Conservation (phyloP, 331 rosid genomes). For the Quercus tomentella region DNA sequence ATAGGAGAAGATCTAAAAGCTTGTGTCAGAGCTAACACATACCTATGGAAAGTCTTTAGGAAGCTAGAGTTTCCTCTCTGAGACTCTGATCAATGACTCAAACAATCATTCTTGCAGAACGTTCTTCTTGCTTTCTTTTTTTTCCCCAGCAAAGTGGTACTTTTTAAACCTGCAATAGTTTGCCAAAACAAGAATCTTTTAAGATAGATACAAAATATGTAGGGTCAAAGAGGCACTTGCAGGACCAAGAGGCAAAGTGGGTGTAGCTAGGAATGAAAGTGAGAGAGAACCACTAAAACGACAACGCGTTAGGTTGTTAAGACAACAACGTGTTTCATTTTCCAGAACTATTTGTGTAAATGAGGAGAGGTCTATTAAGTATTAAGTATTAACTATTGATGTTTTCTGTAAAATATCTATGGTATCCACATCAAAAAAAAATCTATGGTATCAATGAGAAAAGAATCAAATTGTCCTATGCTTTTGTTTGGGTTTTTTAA, state of each 20-base stretch:
- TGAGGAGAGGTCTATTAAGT: no score
- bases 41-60: not conserved
- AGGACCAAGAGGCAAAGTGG: not conserved
- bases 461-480: no score
- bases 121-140: not conserved
- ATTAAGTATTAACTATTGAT: no score
- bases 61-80: not conserved
- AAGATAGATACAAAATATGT: not conserved
- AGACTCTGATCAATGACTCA: not conserved
- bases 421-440: no score
- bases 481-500: no score
- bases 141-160: not conserved
- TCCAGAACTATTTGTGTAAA: no score
- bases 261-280: not conserved
- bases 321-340: not conserved
- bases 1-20: constrained; percentile 1
- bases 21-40: not conserved
- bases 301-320: not conserved
- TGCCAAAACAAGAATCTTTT: not conserved
- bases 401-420: no score
- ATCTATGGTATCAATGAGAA: no score
- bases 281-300: not conserved
- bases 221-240: not conserved
- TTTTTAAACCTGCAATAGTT: not conserved
- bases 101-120: not conserved